These are phyloP conservation scores for Trichoderma sp. DNA, from an alignment of 2,329 filamentous ascomycete species.

Conservation along the genomic window DNA sequence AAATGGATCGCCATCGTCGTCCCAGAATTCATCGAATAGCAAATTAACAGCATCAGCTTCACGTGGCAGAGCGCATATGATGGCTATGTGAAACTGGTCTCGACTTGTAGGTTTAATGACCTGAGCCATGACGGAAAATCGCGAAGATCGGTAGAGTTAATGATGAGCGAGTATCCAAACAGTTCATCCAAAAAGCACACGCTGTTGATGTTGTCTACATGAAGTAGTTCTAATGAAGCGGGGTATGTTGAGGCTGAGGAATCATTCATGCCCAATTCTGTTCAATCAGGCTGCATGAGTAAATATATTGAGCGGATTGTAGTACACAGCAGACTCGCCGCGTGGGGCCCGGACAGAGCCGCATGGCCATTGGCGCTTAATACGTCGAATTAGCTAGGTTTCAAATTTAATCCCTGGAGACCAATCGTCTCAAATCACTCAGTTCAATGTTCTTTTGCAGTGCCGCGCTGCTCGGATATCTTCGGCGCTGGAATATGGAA, in stretches of 20 bases:
- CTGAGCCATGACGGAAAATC: neutral
- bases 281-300: neutral
- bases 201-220: neutral
- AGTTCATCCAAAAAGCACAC: neutral
- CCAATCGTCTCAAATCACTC: neutral
- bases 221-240: neutral
- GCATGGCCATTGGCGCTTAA: neutral
- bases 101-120: neutral
- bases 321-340: neutral
- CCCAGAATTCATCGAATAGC: conserved; percentile 31
- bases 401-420: neutral
- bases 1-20: conserved; percentile 23
- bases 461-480: neutral
- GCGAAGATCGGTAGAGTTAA: neutral
- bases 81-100: conserved; percentile 26
- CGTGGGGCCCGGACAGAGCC: neutral
- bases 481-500: neutral
- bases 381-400: neutral
- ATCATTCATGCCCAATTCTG: neutral
- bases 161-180: neutral
- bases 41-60: conserved; percentile 27
- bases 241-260: conserved; percentile 1
- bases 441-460: neutral
- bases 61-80: conserved; percentile 29
- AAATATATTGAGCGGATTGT: neutral